phyloP scores from a whole-genome alignment of 805 yeast species.

The Ogataea naganishii region DNA sequence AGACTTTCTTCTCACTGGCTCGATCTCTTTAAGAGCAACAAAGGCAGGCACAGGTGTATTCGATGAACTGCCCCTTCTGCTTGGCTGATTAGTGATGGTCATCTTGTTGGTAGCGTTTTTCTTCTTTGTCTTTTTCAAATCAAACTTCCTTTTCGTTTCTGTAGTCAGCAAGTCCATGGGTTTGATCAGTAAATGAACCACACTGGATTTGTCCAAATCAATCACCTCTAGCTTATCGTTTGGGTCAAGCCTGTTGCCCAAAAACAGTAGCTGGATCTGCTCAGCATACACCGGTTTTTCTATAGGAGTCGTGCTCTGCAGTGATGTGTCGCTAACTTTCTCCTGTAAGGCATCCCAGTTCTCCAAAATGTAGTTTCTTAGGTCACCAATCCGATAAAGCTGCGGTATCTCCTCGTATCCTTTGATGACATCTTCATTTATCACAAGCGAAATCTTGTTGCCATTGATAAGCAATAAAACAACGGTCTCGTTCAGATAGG shows the following conservation, averaged over 20 bases:
- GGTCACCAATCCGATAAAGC: constrained; percentile 16
- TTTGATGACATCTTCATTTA: constrained; percentile 8
- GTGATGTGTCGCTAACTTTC: constrained; percentile 1
- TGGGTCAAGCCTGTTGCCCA: constrained; percentile 22
- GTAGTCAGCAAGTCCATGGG: constrained; percentile 14
- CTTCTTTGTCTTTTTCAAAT: constrained; percentile 9
- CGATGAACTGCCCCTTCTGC: constrained; percentile 16
- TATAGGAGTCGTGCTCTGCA: constrained; percentile 7
- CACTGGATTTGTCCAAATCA: constrained; percentile 15
- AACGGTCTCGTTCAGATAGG: too few relatives aligned
- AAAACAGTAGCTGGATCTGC: constrained; percentile 22
- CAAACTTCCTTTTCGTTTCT: constrained; percentile 10
- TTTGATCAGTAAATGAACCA: constrained; percentile 21
- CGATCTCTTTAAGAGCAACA: too few relatives aligned
- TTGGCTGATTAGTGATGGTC: constrained; percentile 1
- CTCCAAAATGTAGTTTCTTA: constrained; percentile 17
- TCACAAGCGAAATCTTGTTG: constrained; percentile 9
- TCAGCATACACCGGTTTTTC: constrained; percentile 12
- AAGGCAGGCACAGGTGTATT: constrained; percentile 19
- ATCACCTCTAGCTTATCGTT: constrained; percentile 12
- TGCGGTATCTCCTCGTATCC: constrained; percentile 6
- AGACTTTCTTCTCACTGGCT: too few relatives aligned
- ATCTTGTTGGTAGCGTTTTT: too few relatives aligned
- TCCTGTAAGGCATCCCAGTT: constrained; percentile 15
- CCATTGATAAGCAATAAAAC: constrained; percentile 17